phyloP scores from a whole-genome alignment of 108 stramenopile genomes.

The Nitzschia inconspicua region DNA sequence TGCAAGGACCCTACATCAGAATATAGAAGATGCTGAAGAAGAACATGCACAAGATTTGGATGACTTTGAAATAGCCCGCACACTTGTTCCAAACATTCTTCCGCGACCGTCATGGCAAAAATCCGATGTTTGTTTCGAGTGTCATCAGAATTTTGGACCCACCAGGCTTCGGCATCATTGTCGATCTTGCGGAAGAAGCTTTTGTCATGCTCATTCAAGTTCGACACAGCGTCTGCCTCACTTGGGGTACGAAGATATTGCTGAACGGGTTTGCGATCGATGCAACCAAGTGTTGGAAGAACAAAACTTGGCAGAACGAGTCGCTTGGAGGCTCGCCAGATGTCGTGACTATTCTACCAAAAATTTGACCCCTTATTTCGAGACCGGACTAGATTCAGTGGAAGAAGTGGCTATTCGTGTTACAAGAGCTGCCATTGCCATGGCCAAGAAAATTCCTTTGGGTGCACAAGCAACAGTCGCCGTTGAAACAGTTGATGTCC shows the following conservation, averaged over 20 bases:
- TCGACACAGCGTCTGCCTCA: constrained; percentile 69
- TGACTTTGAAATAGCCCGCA: constrained; percentile 63
- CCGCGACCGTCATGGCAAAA: constrained; percentile 67
- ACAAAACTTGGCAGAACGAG: constrained; percentile 80
- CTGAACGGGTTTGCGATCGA: constrained; percentile 78
- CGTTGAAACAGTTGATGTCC: constrained; percentile 90
- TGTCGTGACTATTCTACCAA: constrained; percentile 65
- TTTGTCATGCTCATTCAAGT: constrained; percentile 68
- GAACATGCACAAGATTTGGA: no score
- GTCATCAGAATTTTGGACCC: constrained; percentile 76
- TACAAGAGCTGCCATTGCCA: constrained; percentile 61
- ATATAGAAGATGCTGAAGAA: neutral
- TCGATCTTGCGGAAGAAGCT: constrained; percentile 84
- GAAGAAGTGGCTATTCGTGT: constrained; percentile 71
- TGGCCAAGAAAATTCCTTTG: constrained; percentile 78
- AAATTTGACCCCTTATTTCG: constrained; percentile 77
- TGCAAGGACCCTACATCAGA: neutral
- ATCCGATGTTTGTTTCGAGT: constrained; percentile 59
- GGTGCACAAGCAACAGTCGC: constrained; percentile 86
- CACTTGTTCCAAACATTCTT: constrained; percentile 61
- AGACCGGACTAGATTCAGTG: constrained; percentile 73
- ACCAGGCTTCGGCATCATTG: constrained; percentile 91
- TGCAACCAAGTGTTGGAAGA: constrained; percentile 75
- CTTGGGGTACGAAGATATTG: constrained; percentile 76
- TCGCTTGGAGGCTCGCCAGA: constrained; percentile 79